Conservation (phyloP, 768 basidiomycete species). For the Kwoniella sp. region DNA sequence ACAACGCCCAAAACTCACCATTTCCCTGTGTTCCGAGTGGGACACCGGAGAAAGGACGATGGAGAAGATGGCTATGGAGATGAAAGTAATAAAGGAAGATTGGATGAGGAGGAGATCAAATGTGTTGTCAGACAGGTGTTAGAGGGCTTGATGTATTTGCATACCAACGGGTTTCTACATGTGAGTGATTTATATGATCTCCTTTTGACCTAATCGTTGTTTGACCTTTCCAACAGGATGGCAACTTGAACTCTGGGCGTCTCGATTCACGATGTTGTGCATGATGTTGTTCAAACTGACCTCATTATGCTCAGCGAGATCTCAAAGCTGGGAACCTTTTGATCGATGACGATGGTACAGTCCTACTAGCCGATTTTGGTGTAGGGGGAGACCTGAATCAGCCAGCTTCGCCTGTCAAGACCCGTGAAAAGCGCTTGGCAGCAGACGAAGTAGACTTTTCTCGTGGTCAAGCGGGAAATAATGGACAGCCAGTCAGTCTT, state of each 20-base stretch:
- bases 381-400: slow-evolving; percentile 83
- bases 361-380: slow-evolving; percentile 87
- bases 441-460: slow-evolving; percentile 19
- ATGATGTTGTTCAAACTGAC: no score
- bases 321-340: slow-evolving; percentile 92
- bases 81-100: slow-evolving; percentile 56
- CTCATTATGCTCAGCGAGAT: slow-evolving; percentile 74
- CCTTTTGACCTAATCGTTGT: not conserved
- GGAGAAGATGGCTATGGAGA: slow-evolving; percentile 42
- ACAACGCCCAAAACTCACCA: slow-evolving; percentile 14
- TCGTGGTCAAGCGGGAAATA: not conserved
- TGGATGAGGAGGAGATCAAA: slow-evolving; percentile 84
- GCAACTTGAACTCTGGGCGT: no score
- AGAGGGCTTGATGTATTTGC: slow-evolving; percentile 61
- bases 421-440: slow-evolving; percentile 2
- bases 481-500: not conserved
- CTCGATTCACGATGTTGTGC: no score
- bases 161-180: slow-evolving; percentile 31
- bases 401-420: slow-evolving; percentile 17
- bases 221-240: no score
- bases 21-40: slow-evolving; percentile 7
- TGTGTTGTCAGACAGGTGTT: slow-evolving; percentile 83
- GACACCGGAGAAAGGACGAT: slow-evolving; percentile 55
- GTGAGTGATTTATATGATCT: slow-evolving; percentile 21
- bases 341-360: slow-evolving; percentile 66